Evolutionary conservation across 257 asterid species (phyloP), one percentile per base, ranked within the genome.

Genomic region (Capsicum baccatum): DNA sequence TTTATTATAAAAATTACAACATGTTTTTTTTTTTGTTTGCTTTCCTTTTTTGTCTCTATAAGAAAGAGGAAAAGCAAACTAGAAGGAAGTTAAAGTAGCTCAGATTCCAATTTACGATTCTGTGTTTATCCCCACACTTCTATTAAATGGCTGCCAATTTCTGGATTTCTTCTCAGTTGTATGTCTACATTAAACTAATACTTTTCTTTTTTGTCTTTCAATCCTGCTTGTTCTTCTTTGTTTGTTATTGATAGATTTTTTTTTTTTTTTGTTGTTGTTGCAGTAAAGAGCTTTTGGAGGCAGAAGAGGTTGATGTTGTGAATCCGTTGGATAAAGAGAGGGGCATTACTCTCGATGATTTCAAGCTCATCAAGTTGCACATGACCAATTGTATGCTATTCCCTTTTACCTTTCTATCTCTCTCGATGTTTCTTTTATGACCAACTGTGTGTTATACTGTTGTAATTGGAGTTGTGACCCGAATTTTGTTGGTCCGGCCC

Each of bases 141-240:
- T 6, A 64, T 44, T 44, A 80, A 60, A 95, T 95, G 99, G 99
- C 98, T 79, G 93, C 99, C 84, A 95, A 95, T 91, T 95, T 95
- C 94, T 95, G 99, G 99, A 91, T 94, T 64, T 95, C 99, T 63
- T 91, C 98, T 85, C 97, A 96, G 92, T 89, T 83, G 99, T 94
- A 89, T 87, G 91, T 86, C 79, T 42, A 47, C 59, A 56, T 35
- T 16, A 16, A 16, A 15, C 33, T 26, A 26, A 26, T 26, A 26
- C 33, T 26, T 26, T 26, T 26, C 1, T 63, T 63, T 63, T 85
- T 39, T 82, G 33, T 19, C 19, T n/a, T 33, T 70, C 26, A 48
- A 13, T 71, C 14, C 4, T 74, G 76, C 56, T 81, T 33, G 1
- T 60, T 79, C 55, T 37, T 3, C 59, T 35, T 19, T 17, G 17